A percentile compares a stretch with the other conserved stretches of the same genome.
phyloP scores from a whole-genome alignment of 177 flowering plant species.

The Vitis hybrid region DNA sequence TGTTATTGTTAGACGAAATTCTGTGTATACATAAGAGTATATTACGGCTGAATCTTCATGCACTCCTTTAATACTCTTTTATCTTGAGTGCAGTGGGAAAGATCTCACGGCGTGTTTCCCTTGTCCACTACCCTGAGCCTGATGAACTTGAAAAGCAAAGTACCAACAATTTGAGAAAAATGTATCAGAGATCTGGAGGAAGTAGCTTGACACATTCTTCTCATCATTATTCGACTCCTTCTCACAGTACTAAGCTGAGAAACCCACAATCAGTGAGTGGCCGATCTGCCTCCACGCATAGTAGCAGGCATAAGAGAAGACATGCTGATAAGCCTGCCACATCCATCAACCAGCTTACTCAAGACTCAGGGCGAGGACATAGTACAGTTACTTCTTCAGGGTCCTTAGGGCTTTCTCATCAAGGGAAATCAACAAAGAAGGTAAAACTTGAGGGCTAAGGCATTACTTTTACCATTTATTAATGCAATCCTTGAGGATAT shows the following conservation, averaged over 20 bases:
- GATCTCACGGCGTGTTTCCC: conserved; percentile 67
- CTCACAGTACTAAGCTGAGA: conserved; percentile 24
- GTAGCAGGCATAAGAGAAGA: conserved; percentile 39
- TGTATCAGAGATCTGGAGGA: conserved; percentile 20
- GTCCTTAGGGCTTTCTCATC: conserved; percentile 27
- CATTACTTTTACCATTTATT: too few relatives aligned
- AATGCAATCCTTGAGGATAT: too few relatives aligned
- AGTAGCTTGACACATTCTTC: conserved; percentile 30
- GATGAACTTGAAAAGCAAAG: conserved; percentile 32
- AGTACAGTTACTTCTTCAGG: conserved; percentile 27
- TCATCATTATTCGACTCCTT: conserved; percentile 22
- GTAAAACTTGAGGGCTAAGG: conserved; percentile 14
- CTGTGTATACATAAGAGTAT: too few relatives aligned
- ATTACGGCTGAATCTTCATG: neutral
- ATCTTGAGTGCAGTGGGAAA: conserved; percentile 59
- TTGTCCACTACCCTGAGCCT: conserved; percentile 71
- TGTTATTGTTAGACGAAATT: too few relatives aligned
- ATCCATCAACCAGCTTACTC: conserved; percentile 21
- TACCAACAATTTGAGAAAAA: conserved; percentile 5
- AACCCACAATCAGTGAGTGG: conserved; percentile 22
- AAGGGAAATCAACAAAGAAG: conserved; percentile 28
- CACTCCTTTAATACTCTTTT: neutral
- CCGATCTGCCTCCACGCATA: conserved; percentile 18
- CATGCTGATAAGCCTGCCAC: conserved; percentile 10
- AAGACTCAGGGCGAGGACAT: conserved; percentile 32